Base-by-base conservation (phyloP, 495 filamentous ascomycete species). In the Neurospora sp. region DNA sequence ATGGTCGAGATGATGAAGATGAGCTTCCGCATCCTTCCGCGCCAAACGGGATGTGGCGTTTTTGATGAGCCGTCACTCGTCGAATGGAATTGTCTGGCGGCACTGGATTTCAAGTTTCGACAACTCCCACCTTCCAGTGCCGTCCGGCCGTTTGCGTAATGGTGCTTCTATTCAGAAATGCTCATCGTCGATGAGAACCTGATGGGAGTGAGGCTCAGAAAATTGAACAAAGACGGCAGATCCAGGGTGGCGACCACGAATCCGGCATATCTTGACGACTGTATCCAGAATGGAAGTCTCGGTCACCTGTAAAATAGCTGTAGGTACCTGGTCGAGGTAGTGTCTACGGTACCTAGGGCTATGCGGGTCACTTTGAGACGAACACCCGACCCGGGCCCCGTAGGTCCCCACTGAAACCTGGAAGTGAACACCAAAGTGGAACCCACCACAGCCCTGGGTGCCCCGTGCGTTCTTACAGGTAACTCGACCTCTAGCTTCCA, bases 11-110 rank as follows among this genome's bases (percentile, higher is more conserved):
- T 9, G 27, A 65, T 65, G 27, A 65, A 35, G 53, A 65, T 65
- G 27, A 16, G 14, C 22, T 37, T 65, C 80, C 82, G 70, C 82
- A 80, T 65, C 76, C 82, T 69, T 80, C 83, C 74, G 68, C 72
- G 69, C 73, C 20, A 71, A 35, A 71, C 71, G 74, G 73, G 61
- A 76, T 69, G 74, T 76, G 74, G 74, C 72, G 59, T 71, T 74
- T 72, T 74, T 69, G 12, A 20, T 41, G 68, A 65, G 31, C 27
- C 72, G 27, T 76, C 27, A 76, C 69, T 65, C 27, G 53, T 65
- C 53, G 14, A 35, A 35, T 65, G 27, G 53, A 37, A 35, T 31
- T 16, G 12, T 35, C 53, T 76, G 74, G 74, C 73, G 39, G 42
- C 11, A 59, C 70, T 31, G n/a, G 59, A 71, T 74, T 37, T 71